Base-by-base conservation (phyloP, 306 rosid species). In the Prunus armeniaca region DNA sequence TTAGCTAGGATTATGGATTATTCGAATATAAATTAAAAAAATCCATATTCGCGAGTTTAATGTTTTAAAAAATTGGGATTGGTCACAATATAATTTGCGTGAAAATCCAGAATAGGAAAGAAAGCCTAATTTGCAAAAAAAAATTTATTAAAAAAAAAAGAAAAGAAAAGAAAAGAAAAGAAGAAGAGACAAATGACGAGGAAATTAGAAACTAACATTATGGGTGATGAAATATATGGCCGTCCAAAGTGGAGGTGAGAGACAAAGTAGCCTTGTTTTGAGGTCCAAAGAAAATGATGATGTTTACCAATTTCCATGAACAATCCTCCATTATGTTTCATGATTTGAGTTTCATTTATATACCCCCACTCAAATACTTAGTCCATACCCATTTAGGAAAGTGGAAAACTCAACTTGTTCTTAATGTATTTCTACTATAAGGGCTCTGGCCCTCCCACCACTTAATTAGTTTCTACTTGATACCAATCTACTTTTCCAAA, bases 311-410 rank as follows among this genome's bases (percentile, higher is more conserved):
- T 63, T 85, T 85, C 91, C 86, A 88, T 79, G 82, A 87, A 82
- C 52, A 75, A 70, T 71, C 56, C 72, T 60, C 38, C 58, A 72
- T 45, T 70, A 12, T 10, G 15, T 73, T 79, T 78, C 18, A 78
- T 83, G 49, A 75, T 72, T 73, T 65, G 32, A 51, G 74, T 43
- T 73, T 81, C 12, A 81, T 85, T 67, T 62, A 52, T 7, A 30
- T 27, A 12, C 61, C 67, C 67, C 55, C 75, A 66, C 74, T 47
- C 52, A 60, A 64, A 24, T 55, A 75, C 87, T 45, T 85, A 76
- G 84, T 90, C 83, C 91, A 87, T 91, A 61, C 96, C 87, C 77
- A 84, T 87, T 89, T 77, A 25, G 97, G 91, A 87, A 93, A 83
- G 87, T 88, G 92, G 96, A 71, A 87, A 56, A 49, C 79, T 71